Evolutionary conservation across 768 basidiomycete species (phyloP), one percentile per base, ranked within the genome.

Genomic region (Russula griseocarnosa): DNA sequence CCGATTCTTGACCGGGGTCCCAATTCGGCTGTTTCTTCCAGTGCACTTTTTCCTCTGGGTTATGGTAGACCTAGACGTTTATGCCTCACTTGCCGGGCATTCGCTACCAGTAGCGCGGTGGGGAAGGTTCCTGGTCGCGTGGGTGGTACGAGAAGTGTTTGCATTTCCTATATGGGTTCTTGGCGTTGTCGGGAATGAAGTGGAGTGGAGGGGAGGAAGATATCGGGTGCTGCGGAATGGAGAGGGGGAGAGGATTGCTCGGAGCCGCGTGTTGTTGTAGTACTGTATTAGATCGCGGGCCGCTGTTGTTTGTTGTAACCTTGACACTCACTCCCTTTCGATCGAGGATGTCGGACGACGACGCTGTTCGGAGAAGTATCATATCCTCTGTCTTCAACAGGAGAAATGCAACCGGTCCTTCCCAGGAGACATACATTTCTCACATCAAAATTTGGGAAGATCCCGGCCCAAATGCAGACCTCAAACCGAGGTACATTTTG

Each of bases 361-460:
- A 79, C 44, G 82, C 85, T 66, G 79, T 85, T 63, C 80, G 81
- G 61, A 82, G 86, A 71, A 81, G 83, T 67, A 95, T 97, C 70
- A 86, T 94, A 69, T 75, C 82, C 1, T 94, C 93, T 6, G 87
- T 94, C 10, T 96, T 97, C 76, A 83, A 85, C 30, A 84, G 82
- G 70, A 81, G 86, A 62, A 87, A 84, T 71, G 83, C 83, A 16
- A 76, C 78, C 63, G 87, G 86, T 47, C 76, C 76, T 52, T 76
- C 86, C 0, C 87, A 86, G 63, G 94, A 97, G 74, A 81, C 81
- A 22, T 95, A 97, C 73, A 85, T 95, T 62, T 81, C 86, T 44
- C 94, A 95, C 76, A 69, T 96, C 74, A 97, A 95, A 80, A 92
- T 98, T 32, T 93, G 87, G 86, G 96, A 98, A 76, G 92, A 96